Percentiles rank a stretch among this genome's conserved stretches.
Evolutionary conservation across 495 filamentous ascomycete genomes (phyloP).

Genomic region (Aspergillus steynii): DNA sequence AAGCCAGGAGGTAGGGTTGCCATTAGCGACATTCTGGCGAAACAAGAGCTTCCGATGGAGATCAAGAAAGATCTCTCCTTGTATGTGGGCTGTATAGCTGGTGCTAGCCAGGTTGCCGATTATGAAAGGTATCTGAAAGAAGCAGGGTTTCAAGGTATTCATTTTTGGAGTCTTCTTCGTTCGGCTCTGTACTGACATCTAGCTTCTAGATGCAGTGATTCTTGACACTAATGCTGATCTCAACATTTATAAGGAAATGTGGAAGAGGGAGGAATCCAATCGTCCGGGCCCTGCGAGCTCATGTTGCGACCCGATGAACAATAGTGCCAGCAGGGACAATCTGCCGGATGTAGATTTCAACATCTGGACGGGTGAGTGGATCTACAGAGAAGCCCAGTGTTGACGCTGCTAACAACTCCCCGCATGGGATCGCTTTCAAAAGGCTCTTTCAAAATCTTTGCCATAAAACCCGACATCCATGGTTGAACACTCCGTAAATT

Average conservation of each 20-base stretch:
- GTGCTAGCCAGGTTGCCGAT: constrained; percentile 53
- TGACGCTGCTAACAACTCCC: background rate
- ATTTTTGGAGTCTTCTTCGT: background rate
- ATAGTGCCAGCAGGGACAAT: background rate
- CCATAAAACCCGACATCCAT: background rate
- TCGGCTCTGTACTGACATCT: constrained; percentile 1
- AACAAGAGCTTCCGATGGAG: constrained; percentile 49
- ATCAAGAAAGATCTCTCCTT: constrained; percentile 49
- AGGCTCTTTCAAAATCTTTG: background rate
- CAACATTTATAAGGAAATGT: constrained; percentile 53
- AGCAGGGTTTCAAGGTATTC: background rate
- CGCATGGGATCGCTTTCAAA: background rate
- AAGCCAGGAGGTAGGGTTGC: constrained; percentile 62
- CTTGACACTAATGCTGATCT: constrained; percentile 55
- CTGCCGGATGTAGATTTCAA: background rate
- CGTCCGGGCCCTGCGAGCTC: background rate
- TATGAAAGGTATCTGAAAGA: constrained; percentile 55
- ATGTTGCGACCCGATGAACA: background rate
- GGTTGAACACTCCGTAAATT: no score
- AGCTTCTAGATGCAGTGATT: constrained; percentile 48
- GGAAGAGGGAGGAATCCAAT: background rate
- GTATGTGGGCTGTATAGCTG: constrained; percentile 63
- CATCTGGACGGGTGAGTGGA: background rate
- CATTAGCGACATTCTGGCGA: constrained; percentile 64
- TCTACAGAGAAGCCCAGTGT: background rate